Conservation (phyloP, 352 stramenopile species). For the Halophytophthora polymorphica region DNA sequence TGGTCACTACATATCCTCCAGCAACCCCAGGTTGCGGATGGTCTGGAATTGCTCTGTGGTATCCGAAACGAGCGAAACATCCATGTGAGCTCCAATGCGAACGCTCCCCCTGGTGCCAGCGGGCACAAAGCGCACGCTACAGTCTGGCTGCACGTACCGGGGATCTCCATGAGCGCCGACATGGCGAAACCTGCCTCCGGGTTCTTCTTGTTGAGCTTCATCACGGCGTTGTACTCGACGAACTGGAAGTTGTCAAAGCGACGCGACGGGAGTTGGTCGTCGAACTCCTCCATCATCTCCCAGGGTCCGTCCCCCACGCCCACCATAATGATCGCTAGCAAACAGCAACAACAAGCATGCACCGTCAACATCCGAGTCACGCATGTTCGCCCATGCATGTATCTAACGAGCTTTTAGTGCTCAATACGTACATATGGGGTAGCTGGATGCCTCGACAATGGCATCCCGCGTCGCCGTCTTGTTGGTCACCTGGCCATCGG, state of each 20-base stretch:
- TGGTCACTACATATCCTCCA: no score
- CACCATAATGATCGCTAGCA: conserved; percentile 43
- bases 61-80: no score
- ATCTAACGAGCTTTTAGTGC: background rate
- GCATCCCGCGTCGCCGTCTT: conserved; percentile 52
- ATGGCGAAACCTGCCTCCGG: conserved; percentile 70
- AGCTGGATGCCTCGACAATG: conserved; percentile 68
- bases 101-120: no score
- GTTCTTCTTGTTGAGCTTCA: conserved; percentile 68
- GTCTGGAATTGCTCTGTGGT: no score
- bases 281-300: no score
- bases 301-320: conserved; percentile 80
- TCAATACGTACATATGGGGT: conserved; percentile 53
- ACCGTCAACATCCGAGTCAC: background rate
- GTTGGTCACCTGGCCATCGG: conserved; percentile 75
- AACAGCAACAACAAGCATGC: background rate
- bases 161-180: conserved; percentile 71
- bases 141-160: no score
- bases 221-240: conserved; percentile 64
- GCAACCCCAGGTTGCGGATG: no score
- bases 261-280: conserved; percentile 49
- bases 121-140: no score
- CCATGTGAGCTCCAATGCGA: no score
- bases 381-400: background rate
- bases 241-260: conserved; percentile 82